Evolutionary conservation across 306 rosid species (phyloP), one percentile per base, ranked within the genome.

Genomic region (Begonia loranthoides): DNA sequence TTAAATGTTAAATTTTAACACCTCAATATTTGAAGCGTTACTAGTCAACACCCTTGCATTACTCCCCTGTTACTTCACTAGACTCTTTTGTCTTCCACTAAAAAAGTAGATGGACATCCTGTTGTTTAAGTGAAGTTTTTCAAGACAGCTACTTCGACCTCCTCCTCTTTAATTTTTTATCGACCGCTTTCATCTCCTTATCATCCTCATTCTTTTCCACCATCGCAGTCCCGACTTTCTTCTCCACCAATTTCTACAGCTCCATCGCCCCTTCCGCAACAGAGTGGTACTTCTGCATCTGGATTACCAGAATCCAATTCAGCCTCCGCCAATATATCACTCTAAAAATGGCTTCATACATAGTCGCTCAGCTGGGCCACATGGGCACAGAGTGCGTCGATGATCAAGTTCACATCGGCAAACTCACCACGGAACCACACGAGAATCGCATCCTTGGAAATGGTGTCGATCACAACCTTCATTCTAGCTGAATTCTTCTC

Each of bases 251-350:
- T 5, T 55, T 66, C 5, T 69, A 69, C 9, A 92, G 94, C 84
- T 86, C 93, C n/a, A 78, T 53, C n/a, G 77, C 69, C 15, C 86
- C 94, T 38, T 86, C 99, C 0, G 83, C 93, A 44, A 92, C 82
- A 58, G 96, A 67, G 66, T 92, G 96, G 39, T 92, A 83, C 73
- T 83, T 92, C 76, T 92, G 99, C 96, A 92, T 86, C 79, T 92
- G 99, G 45, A 92, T 77, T 22, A 92, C 78, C 4, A 92, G 96
- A 66, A 92, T 86, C 99, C 99, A 92, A 55, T 92, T 87, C 65
- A 80, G 56, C 60, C 99, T 69, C 46, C 99, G 77, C 12, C 84
- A 73, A 61, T 92, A 96, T 34, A 92, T 77, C 45, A 94, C 94
- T 0, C 78, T 60, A 19, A 86, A 86, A 1, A 70, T 59, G 1